Conservation (phyloP, 345 rosid genomes). For the Boechera stricta region DNA sequence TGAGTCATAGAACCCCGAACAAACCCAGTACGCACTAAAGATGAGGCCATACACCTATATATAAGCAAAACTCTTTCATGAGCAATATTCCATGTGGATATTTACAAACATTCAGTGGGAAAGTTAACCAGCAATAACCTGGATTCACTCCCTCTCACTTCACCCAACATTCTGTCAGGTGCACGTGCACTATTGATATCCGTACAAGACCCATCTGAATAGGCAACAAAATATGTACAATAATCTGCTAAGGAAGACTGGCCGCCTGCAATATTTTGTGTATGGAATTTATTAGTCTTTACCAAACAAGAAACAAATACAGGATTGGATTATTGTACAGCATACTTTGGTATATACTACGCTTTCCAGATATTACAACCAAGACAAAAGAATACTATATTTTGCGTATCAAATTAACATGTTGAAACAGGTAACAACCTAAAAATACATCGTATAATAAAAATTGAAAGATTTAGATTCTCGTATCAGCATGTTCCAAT, state of each 20-base stretch:
- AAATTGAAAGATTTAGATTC: not conserved
- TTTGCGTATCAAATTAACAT: not conserved
- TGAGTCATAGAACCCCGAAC: slow-evolving; percentile 91
- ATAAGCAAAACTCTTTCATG: slow-evolving; percentile 38
- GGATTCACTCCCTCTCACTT: slow-evolving; percentile 91
- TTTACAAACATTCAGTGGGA: slow-evolving; percentile 1
- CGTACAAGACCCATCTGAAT: slow-evolving; percentile 99
- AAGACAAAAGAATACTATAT: not conserved
- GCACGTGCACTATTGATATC: slow-evolving; percentile 91
- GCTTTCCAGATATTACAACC: slow-evolving; percentile 4
- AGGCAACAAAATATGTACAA: slow-evolving; percentile 97
- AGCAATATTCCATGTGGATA: slow-evolving; percentile 12
- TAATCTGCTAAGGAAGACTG: slow-evolving; percentile 98
- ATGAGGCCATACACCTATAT: slow-evolving; percentile 96
- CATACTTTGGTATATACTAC: not conserved
- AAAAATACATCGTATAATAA: not conserved
- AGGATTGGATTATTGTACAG: not conserved
- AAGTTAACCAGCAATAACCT: slow-evolving; percentile 58
- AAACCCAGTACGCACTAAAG: slow-evolving; percentile 93
- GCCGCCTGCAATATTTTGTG: slow-evolving; percentile 69
- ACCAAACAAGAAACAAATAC: not conserved
- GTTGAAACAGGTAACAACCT: slow-evolving; percentile 9
- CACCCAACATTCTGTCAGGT: slow-evolving; percentile 99
- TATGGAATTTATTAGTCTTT: slow-evolving; percentile 7
- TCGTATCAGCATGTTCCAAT: not conserved